phyloP scores from a whole-genome alignment of 345 rosid genomes.

The Citrus australasica region DNA sequence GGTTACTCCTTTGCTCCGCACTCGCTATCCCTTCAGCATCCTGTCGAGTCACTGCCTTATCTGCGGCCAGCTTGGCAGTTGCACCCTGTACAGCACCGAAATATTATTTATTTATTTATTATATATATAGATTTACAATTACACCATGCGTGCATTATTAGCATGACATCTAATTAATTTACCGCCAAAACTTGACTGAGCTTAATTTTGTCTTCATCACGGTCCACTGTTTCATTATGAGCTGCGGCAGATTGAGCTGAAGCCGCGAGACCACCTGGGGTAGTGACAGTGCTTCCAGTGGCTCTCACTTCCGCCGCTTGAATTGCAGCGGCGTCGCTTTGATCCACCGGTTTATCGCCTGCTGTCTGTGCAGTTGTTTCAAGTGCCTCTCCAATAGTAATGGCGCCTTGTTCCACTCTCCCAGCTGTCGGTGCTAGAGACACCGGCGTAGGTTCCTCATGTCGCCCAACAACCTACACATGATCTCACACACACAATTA shows the following conservation, averaged over 20 bases:
- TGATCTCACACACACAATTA: too few species aligned
- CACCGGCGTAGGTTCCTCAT: conserved; percentile 40
- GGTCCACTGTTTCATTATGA: conserved; percentile 35
- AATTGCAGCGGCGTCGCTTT: conserved; percentile 68
- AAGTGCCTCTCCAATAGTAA: conserved; percentile 70
- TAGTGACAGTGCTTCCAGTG: conserved; percentile 39
- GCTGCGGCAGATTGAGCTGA: conserved; percentile 67
- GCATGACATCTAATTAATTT: neutral
- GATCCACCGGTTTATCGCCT: conserved; percentile 53
- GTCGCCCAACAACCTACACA: conserved; percentile 49
- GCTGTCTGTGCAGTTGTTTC: conserved; percentile 45
- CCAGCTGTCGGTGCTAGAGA: conserved; percentile 13
- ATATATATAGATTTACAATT: neutral
- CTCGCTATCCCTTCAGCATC: conserved; percentile 66
- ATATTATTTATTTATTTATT: too few species aligned
- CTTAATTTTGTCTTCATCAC: conserved; percentile 54
- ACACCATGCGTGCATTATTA: neutral
- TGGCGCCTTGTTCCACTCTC: conserved; percentile 26
- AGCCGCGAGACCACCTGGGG: conserved; percentile 58
- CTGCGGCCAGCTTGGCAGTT: conserved; percentile 41
- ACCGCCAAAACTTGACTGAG: conserved; percentile 49
- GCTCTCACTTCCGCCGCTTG: conserved; percentile 76
- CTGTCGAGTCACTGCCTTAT: conserved; percentile 56
- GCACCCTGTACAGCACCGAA: conserved; percentile 39
- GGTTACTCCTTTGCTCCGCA: conserved; percentile 69